Conservation (phyloP, 83 land plant genomes). For the Larix sibirica region DNA sequence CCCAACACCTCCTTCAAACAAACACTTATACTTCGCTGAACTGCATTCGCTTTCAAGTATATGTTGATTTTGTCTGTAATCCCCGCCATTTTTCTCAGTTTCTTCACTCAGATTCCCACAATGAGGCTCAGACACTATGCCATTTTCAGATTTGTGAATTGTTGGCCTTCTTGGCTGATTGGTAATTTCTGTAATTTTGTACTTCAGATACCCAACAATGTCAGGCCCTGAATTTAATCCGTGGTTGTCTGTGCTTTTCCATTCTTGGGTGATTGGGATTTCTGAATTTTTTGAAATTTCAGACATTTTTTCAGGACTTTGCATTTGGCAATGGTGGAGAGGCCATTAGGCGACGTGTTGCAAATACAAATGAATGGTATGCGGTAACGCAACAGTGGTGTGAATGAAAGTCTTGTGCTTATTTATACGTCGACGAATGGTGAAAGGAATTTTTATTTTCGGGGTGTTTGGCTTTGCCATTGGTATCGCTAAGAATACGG, state of each 20-base stretch:
- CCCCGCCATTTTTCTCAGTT: no score
- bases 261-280: not conserved
- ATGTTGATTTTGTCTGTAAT: not conserved
- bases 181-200: not conserved
- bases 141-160: not conserved
- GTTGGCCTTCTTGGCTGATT: not conserved
- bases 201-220: slow-evolving; percentile 6
- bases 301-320: not conserved
- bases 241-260: not conserved
- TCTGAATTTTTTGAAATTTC: not conserved
- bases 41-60: not conserved
- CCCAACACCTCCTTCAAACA: slow-evolving; percentile 1
- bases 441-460: no score
- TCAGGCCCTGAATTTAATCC: slow-evolving; percentile 1
- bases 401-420: no score
- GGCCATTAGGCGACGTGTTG: no score
- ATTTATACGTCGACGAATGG: no score
- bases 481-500: no score
- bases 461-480: no score
- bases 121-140: no score
- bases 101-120: not conserved
- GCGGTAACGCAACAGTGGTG: no score
- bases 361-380: no score
- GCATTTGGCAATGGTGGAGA: no score
- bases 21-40: not conserved